A percentile compares a stretch with the other conserved stretches of the same genome.
These are phyloP conservation scores for Cladorrhinum sp. DNA, from an alignment of 2,329 filamentous ascomycete species.

Conservation along the genomic window DNA sequence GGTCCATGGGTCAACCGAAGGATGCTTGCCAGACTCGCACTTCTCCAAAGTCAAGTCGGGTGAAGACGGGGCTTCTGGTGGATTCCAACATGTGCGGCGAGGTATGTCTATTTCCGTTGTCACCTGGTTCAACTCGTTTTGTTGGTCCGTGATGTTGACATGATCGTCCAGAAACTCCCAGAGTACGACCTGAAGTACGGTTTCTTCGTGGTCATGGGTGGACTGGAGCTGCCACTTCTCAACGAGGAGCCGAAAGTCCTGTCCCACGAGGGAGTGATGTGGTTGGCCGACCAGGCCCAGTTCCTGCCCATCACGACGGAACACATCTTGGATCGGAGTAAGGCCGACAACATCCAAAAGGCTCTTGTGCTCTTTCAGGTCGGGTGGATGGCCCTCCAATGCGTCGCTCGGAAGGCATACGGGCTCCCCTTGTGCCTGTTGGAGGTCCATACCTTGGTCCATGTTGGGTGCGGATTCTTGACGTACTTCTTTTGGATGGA, in stretches of 20 bases:
- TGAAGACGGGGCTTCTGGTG: too few species aligned
- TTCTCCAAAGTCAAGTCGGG: neutral
- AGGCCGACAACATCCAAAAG: constrained; percentile 35
- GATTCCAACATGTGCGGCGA: too few species aligned
- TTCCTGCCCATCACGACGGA: too few species aligned
- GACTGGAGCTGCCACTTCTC: constrained; percentile 16
- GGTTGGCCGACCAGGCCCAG: neutral
- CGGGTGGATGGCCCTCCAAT: constrained; percentile 38
- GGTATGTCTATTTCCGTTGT: too few species aligned
- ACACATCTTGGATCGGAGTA: constrained; percentile 37
- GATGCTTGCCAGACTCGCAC: neutral
- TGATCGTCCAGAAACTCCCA: neutral
- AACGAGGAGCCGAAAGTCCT: neutral
- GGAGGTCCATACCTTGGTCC: constrained; percentile 35
- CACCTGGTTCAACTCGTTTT: too few species aligned
- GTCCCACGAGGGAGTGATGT: neutral
- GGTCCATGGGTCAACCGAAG: too few species aligned
- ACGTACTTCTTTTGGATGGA: constrained; percentile 16
- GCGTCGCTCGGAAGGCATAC: constrained; percentile 31
- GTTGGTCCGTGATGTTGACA: neutral
- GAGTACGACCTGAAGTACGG: constrained; percentile 24
- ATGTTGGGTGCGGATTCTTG: constrained; percentile 28
- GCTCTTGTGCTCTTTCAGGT: constrained; percentile 37
- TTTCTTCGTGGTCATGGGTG: constrained; percentile 34
- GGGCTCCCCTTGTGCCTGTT: constrained; percentile 37